Base-by-base conservation (phyloP, 257 asterid genomes). In the Avicennia marina region DNA sequence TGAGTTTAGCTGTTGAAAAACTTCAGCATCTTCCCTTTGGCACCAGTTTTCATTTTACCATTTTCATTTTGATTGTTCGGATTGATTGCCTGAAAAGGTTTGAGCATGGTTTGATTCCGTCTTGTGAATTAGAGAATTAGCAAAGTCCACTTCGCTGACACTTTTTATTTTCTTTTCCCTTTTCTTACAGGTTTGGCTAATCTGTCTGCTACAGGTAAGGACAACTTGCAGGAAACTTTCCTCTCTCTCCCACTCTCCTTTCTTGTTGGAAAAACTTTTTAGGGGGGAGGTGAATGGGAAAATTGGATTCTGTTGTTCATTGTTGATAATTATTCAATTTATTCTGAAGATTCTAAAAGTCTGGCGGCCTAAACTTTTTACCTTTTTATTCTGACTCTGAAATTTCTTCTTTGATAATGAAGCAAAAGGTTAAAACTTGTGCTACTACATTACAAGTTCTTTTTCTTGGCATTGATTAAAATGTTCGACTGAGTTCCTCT, bases 151-250 rank as follows among this genome's bases (percentile, higher is more conserved):
- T 22, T 26, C 17, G 53, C 53, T 46, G 53, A 15, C 9, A 24
- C 49, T 24, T 53, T n/a, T 65, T 17, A 16, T 55, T 33, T 29
- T 43, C 47, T 39, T 47, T 48, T 17, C 25, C n/a, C n/a, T 25
- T 24, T 16, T 13, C 33, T 75, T 71, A 32, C 85, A 83, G 93
- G 93, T 31, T 75, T 83, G 78, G 78, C 85, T 12, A 83, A 83
- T 69, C 88, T 83, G 50, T 75, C 93, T 18, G 36, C 78, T 44
- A 63, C 78, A 68, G 93, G 93, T 83, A 66, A 24, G 62, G n/a
- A 48, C 54, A 38, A 47, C 17, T n/a, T 34, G 4, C 21, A 2
- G 9, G 15, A 34, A n/a, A n/a, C n/a, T 26, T 16, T 29, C 58
- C 11, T 42, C 31, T 33, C 59, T 11, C 18, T 40, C 11, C 6